Base-by-base conservation (phyloP, 2,329 filamentous ascomycete genomes). In the Penicillium rolfsii region DNA sequence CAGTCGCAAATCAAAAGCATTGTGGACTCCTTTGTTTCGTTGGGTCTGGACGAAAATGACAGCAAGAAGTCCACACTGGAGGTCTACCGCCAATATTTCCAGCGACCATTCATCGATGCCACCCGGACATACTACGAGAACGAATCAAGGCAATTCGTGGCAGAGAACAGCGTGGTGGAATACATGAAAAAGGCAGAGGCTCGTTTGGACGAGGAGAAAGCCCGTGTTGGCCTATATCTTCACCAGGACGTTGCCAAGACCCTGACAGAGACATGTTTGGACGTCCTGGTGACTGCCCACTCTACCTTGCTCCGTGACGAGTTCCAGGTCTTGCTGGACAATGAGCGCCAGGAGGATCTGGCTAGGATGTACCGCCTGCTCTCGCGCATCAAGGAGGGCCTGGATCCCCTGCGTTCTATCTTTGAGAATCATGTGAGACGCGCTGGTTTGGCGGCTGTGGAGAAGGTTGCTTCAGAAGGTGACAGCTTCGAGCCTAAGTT, bases 111-210 rank as follows among this genome's bases (percentile, higher is more conserved):
- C 84, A 84, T 99, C 55, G 84, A 85, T 5, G 91, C 93, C 3
- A 99, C 95, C 9, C 87, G 86, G 69, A 80, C 84, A 33, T 99
- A 97, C 80, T 99, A 99, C 76, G 85, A 92, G 69, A 88, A 90
- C 49, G 96, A 99, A 76, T 98, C 95, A 22, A 91, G 92, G 70
- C 90, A 93, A 65, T 99, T 99, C 74, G 87, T 99, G 36, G 91
- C 93, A 11, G 94, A 98, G 77, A 99, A 99, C 76, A 96, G 91
- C 65, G 93, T 99, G 4, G 93, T 99, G 36, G 95, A 99, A 74
- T 99, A 98, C 80, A 98, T 99, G 95, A 98, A 98, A 83, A 99
- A 99, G 85, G 96, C 95, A 0, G 94, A 98, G 79, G 80, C 87
- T 45, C 89, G 95, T 35, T 80, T 99, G 62, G 87, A 91, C 7